These are phyloP conservation scores for Rhodocollybia butyracea DNA, from an alignment of 768 basidiomycete species.

Conservation along the genomic window DNA sequence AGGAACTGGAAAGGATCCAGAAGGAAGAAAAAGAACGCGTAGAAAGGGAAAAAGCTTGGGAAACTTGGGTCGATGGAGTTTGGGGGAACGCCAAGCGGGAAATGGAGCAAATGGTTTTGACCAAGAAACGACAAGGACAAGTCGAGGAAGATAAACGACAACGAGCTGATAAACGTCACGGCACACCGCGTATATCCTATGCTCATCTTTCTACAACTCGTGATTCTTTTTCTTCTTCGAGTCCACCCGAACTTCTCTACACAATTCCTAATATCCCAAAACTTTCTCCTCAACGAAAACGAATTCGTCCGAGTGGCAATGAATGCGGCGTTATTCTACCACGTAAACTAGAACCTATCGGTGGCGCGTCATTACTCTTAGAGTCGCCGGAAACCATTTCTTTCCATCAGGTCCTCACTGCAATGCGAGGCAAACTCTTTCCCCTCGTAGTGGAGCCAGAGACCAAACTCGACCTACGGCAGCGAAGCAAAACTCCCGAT, in stretches of 20 bases:
- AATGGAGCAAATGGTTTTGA: slow-evolving; percentile 16
- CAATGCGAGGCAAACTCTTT: slow-evolving; percentile 43
- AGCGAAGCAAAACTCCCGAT: slow-evolving; percentile 1
- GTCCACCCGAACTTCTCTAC: slow-evolving; percentile 3
- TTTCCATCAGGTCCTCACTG: slow-evolving; percentile 37
- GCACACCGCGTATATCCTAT: slow-evolving; percentile 5
- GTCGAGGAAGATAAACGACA: slow-evolving; percentile 4
- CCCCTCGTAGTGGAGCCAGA: background rate
- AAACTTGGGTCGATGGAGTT: slow-evolving; percentile 19
- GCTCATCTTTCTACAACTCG: slow-evolving; percentile 3
- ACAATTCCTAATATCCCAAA: slow-evolving; percentile 2
- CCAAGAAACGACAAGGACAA: slow-evolving; percentile 17
- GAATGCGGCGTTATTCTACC: slow-evolving; percentile 18
- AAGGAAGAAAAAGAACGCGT: background rate
- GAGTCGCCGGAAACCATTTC: no score
- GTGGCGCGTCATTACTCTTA: no score
- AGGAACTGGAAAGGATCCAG: background rate
- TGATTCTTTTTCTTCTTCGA: background rate
- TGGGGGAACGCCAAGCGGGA: slow-evolving; percentile 22
- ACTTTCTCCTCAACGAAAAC: slow-evolving; percentile 9
- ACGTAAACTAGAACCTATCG: no score
- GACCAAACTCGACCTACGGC: background rate
- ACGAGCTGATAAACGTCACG: slow-evolving; percentile 1
- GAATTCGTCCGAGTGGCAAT: slow-evolving; percentile 13
- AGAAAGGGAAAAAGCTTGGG: slow-evolving; percentile 11